Evolutionary conservation across 2,329 filamentous ascomycete genomes (phyloP), one percentile per base, ranked within the genome.

Genomic region (Shiraia bambusicola): DNA sequence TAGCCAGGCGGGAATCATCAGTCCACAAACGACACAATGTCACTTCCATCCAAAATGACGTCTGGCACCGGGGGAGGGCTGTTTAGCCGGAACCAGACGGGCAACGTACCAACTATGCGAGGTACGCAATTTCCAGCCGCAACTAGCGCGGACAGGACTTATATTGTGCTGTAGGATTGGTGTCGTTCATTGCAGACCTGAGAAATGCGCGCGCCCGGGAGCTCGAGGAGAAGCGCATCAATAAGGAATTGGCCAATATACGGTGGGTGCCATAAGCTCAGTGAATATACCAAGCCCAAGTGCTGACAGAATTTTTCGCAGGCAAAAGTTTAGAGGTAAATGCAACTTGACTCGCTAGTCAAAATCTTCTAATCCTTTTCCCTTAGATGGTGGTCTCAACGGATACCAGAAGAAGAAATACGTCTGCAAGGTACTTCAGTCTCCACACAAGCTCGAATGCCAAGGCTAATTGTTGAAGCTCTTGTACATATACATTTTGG

Each of bases 381-480:
- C 32, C n/a, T n/a, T 38, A 83, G 88, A 93, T 69, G 91, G 90
- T 52, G 93, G 80, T 65, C 76, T 98, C 44, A 95, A 86, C 66
- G 94, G 93, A 54, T 98, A 98, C 67, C 90, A 96, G 77, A 96
- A 94, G 78, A 98, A 98, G 81, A 98, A 98, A 87, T 98, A 98
- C 69, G 93, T 98, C 56, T 98, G 93, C 88, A 98, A 98, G 77
- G 80, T 83, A 73, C 16, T 12, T 22, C 19, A 10, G 7, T 38
- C 22, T 25, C 24, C 15, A 13, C 22, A 24, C 27, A 28, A 12
- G 6, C 26, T 43, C 15, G 12, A n/a, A 7, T 22, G 16, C 17
- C 31, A 6, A 26, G 34, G n/a, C 47, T 57, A 42, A 56, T 37
- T 12, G 13, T 2, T 14, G 27, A 53, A 81, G 83, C 82, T 98